phyloP scores from a whole-genome alignment of 1,284 basidiomycete genomes.

The Trichosporon ovoides region DNA sequence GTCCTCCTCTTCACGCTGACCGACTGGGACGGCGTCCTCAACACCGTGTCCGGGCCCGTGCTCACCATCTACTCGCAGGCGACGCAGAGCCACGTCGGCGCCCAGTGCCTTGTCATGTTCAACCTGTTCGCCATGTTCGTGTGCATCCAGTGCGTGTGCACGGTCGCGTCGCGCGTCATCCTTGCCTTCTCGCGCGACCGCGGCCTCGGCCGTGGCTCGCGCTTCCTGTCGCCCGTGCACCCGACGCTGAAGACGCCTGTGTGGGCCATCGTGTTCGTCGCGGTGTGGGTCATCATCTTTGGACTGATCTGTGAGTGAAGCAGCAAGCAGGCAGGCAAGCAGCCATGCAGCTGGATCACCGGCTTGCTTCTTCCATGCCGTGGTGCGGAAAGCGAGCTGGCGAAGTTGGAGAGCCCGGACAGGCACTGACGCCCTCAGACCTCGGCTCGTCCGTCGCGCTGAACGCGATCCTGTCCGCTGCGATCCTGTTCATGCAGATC shows the following conservation, averaged over 20 bases:
- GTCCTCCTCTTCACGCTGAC: slow-evolving; percentile 30
- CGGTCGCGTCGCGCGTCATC: slow-evolving; percentile 61
- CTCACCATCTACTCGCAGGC: slow-evolving; percentile 27
- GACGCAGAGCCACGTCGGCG: slow-evolving; percentile 25
- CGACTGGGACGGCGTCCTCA: slow-evolving; percentile 11
- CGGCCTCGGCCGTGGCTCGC: slow-evolving; percentile 56
- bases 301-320: slow-evolving; percentile 13
- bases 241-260: slow-evolving; percentile 52
- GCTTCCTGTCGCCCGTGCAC: slow-evolving; percentile 54
- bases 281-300: slow-evolving; percentile 26
- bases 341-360: too few relatives aligned
- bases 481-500: slow-evolving; percentile 26
- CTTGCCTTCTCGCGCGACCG: slow-evolving; percentile 65
- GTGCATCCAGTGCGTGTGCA: slow-evolving; percentile 52
- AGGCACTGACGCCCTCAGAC: too few relatives aligned
- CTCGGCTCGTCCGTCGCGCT: slow-evolving; percentile 44
- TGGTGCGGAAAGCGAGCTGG: too few relatives aligned
- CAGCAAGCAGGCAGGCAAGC: background rate
- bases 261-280: slow-evolving; percentile 58
- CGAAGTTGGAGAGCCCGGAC: too few relatives aligned
- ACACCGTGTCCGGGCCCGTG: slow-evolving; percentile 12
- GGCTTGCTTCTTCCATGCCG: too few relatives aligned
- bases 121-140: slow-evolving; percentile 46
- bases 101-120: slow-evolving; percentile 50
- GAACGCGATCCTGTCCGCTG: slow-evolving; percentile 38